Evolutionary conservation across 306 rosid genomes (phyloP), one percentile per base, ranked within the genome.

Genomic region (Abrus precatorius): DNA sequence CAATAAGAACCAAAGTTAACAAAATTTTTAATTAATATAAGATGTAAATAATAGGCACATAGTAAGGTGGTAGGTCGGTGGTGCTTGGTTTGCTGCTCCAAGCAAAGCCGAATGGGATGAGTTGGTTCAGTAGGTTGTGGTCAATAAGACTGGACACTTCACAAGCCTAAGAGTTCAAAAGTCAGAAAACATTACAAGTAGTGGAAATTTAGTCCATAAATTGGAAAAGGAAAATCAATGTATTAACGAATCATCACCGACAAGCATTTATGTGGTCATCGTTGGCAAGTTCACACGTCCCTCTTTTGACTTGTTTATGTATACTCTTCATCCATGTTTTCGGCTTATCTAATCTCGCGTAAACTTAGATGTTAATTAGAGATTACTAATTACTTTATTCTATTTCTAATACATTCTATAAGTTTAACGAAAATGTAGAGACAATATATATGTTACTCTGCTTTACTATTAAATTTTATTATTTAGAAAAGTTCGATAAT

Each of bases 191-290:
- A 20, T 36, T 36, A 36, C 40, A 9, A 20, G 38, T 44, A 44
- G 72, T 43, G 72, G 54, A 28, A 43, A 5, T 27, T 67, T 44
- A 65, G 13, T n/a, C 3, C 71, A 65, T 62, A 4, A 62, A 34
- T 62, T 20, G 20, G 20, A 13, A 40, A 62, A 62, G 11, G 34
- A 10, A 72, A 80, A 1, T 2, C 3, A 66, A 20, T 36, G 20
- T 9, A 60, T 32, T 34, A 32, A 65, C 20, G 33, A 65, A 65
- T 65, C n/a, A 65, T 65, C 71, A 65, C 72, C 72, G 52, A 66
- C 72, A 41, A 41, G 14, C 38, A 7, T 7, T 38, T 8, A 20
- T 41, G 52, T 65, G 41, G 53, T 43, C 36, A 27, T 66, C 8
- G 53, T 9, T 43, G 4, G 14, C 72, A 14, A 48, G n/a, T 65